phyloP scores from a whole-genome alignment of 768 basidiomycete species.

The Zangia roseola region DNA sequence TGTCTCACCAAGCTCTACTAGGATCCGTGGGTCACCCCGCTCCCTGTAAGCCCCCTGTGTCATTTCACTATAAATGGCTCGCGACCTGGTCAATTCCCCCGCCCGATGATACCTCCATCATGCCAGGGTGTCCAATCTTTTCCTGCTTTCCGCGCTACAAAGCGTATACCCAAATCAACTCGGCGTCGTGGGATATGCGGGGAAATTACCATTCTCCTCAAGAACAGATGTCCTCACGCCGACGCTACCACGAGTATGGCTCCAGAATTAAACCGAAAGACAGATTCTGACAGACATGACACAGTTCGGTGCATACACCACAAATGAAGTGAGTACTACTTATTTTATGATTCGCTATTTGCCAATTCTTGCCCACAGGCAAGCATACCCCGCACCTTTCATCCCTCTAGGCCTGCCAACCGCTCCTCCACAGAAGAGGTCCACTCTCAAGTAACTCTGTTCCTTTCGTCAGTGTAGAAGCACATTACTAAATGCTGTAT shows the following conservation, averaged over 20 bases:
- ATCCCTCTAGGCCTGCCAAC: conserved; percentile 18
- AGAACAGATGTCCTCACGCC: conserved; percentile 13
- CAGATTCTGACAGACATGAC: conserved; percentile 1
- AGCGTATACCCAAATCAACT: conserved; percentile 33
- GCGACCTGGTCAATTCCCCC: background rate
- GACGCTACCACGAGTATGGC: conserved; percentile 22
- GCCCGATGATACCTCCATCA: conserved; percentile 15
- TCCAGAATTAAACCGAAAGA: background rate
- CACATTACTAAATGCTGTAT: conserved; percentile 3
- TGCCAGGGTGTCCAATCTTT: conserved; percentile 32
- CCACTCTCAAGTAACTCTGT: conserved; percentile 21
- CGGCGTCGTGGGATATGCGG: conserved; percentile 29
- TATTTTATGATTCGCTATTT: background rate
- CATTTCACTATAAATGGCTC: conserved; percentile 27
- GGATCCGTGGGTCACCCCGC: conserved; percentile 22
- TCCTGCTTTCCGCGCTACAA: conserved; percentile 34
- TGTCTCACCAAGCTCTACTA: conserved; percentile 23
- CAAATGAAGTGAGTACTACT: conserved; percentile 12
- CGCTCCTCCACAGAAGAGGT: conserved; percentile 14
- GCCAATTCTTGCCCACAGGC: conserved; percentile 10
- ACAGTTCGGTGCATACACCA: conserved; percentile 11
- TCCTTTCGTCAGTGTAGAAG: background rate
- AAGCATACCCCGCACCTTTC: conserved; percentile 19
- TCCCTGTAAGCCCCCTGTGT: conserved; percentile 15
- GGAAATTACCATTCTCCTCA: conserved; percentile 14